Base-by-base conservation (phyloP, 345 rosid genomes). In the Laguncularia racemosa region DNA sequence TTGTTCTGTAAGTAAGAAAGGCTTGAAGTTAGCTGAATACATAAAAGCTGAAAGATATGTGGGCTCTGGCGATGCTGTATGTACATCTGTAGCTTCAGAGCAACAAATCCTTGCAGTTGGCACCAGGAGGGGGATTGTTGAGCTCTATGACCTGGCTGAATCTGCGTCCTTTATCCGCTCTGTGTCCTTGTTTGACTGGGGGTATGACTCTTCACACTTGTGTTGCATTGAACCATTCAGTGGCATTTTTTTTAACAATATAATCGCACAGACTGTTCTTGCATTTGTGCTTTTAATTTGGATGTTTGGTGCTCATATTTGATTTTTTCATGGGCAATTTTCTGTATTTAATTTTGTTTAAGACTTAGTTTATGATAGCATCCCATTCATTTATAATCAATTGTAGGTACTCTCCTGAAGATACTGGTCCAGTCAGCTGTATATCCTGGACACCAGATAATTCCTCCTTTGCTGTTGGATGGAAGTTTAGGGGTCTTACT, bases 381-480 rank as follows among this genome's bases (percentile, higher is more conserved):
- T 38, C 1, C 40, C 7, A 33, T 33, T 7, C 9, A 33, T 33
- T 33, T 33, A 33, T 33, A 2, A 33, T 33, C 50, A 47, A 47
- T 67, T 80, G 63, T 85, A 93, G 99, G 63, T 93, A 93, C 65
- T 77, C 97, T 15, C 58, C 76, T 72, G 99, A 93, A 62, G 88
- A 90, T 69, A 93, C 97, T 60, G 99, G 99, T 65, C 71, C 91
- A n/a, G 97, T 93, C 60, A 85, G 80, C 70, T 75, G 81, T 76
- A 85, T 93, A 76, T 85, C 87, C 53, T 93, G 99, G 99, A 89
- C 97, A 44, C 99, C 95, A 61, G 96, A 89, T 79, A 80, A 87
- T 78, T 84, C 99, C 73, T 95, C 97, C 75, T 89, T 93, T 79
- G 96, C 97, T 43, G 96, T 93, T 74, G 99, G 99, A 68, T 93